Evolutionary conservation across 106 monocot species (phyloP), one percentile per base, ranked within the genome.

Genomic region (Hemerocallis citrina): DNA sequence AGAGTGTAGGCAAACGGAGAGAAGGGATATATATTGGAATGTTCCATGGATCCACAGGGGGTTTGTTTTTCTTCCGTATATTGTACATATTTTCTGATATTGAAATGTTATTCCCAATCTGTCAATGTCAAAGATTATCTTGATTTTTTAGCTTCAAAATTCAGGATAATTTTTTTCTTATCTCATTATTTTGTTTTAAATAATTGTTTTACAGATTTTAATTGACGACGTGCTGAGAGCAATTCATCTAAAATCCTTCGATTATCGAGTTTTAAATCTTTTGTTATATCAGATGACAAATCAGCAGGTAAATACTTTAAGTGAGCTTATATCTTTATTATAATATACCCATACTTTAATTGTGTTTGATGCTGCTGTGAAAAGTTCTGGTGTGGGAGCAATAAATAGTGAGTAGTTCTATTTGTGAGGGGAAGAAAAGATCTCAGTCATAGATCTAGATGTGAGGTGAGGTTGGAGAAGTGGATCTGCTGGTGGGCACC

Each of bases 161-260:
- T 0, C 33, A 35, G 36, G 8, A 51, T 4, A 54, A 50, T 6
- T 49, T 49, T 24, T n/a, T n/a, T n/a, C n/a, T n/a, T n/a, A n/a
- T n/a, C n/a, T n/a, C n/a, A n/a, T n/a, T n/a, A n/a, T n/a, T n/a
- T n/a, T n/a, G n/a, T n/a, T n/a, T n/a, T n/a, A n/a, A n/a, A n/a
- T n/a, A n/a, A n/a, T n/a, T 11, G 5, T 64, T 33, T 0, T 76
- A 21, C 79, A 87, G 87, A 76, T 87, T 41, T 49, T 39, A 17
- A 76, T 76, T 67, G 87, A 87, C 60, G 87, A 87, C 76, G 82
- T 68, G 6, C 75, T 82, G 75, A 66, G 56, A 71, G 87, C 87
- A 51, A 75, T 87, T 66, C 78, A 79, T 67, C 76, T 87, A 5
- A 87, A 87, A 75, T 87, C 82, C 38, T 87, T 87, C 63, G 87